Evolutionary conservation across 805 yeast species (phyloP).

Genomic region (Candida dajiaensis): DNA sequence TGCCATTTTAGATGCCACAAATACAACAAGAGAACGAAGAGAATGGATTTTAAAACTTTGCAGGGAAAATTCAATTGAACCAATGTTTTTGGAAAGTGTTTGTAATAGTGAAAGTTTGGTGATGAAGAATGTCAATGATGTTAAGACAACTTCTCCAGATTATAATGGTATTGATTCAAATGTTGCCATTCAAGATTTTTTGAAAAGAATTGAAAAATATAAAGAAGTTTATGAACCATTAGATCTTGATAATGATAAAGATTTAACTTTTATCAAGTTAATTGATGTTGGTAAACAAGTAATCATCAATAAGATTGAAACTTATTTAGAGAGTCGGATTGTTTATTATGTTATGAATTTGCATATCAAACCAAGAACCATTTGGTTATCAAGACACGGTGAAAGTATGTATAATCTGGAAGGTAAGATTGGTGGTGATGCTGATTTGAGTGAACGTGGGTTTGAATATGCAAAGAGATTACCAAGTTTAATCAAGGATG

Average conservation of each 20-base stretch:
- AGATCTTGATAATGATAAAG: slow-evolving; percentile 48
- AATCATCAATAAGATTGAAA: slow-evolving; percentile 78
- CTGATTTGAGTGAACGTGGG: slow-evolving; percentile 79
- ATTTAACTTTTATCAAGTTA: slow-evolving; percentile 78
- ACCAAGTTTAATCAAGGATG: slow-evolving; percentile 64
- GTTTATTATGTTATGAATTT: slow-evolving; percentile 95
- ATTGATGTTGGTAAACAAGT: slow-evolving; percentile 86
- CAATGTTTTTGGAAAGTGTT: slow-evolving; percentile 89
- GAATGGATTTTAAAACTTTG: slow-evolving; percentile 54
- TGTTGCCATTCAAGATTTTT: slow-evolving; percentile 65
- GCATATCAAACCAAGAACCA: slow-evolving; percentile 85
- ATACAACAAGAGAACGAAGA: slow-evolving; percentile 73
- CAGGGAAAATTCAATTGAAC: slow-evolving; percentile 65
- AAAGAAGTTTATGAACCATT: slow-evolving; percentile 74
- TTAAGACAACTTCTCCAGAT: slow-evolving; percentile 54
- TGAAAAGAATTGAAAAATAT: slow-evolving; percentile 67
- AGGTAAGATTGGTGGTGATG: slow-evolving; percentile 96
- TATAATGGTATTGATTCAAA: slow-evolving; percentile 48
- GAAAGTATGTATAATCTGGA: slow-evolving; percentile 88
- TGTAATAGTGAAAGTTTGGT: slow-evolving; percentile 80
- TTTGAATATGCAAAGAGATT: slow-evolving; percentile 74
- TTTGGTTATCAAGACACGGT: slow-evolving; percentile 95
- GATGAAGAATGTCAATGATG: slow-evolving; percentile 75
- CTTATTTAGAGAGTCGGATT: slow-evolving; percentile 85
- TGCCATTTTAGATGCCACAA: slow-evolving; percentile 92